Percentiles rank a stretch among this genome's conserved stretches.
phyloP scores from a whole-genome alignment of 805 yeast genomes.

The Soucietia sequanensis region DNA sequence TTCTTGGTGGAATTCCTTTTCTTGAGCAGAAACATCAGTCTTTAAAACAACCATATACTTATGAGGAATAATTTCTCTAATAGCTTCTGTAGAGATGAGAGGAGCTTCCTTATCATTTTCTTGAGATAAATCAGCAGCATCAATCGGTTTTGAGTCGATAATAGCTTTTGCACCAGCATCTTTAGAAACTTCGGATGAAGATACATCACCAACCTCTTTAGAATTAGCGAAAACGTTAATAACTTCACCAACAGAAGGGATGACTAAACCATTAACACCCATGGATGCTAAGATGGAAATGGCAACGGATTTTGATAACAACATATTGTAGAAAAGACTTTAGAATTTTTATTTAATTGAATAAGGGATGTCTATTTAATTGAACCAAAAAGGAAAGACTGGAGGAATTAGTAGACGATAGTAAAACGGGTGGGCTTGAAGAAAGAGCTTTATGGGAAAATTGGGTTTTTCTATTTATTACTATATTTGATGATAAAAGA shows the following conservation, averaged over 20 bases:
- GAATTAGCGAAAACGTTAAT: slow-evolving; percentile 34
- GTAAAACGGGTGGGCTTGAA: no score
- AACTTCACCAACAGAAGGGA: slow-evolving; percentile 52
- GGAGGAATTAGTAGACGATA: no score
- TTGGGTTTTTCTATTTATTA: no score
- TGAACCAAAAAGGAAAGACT: no score
- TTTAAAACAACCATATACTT: slow-evolving; percentile 87
- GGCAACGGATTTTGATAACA: slow-evolving; percentile 41
- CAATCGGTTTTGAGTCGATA: slow-evolving; percentile 1
- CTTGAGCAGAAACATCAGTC: slow-evolving; percentile 52
- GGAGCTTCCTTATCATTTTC: slow-evolving; percentile 42
- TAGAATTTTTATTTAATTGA: no score
- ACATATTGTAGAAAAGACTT: no score
- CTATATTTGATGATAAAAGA: no score
- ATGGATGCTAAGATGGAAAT: slow-evolving; percentile 41
- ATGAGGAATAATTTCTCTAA: slow-evolving; percentile 57
- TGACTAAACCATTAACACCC: slow-evolving; percentile 51
- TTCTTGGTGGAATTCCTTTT: slow-evolving; percentile 62
- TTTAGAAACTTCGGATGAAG: slow-evolving; percentile 5
- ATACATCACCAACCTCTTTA: slow-evolving; percentile 6
- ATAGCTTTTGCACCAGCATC: slow-evolving; percentile 4
- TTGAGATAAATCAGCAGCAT: slow-evolving; percentile 11
- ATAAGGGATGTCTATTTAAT: no score
- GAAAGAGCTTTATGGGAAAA: no score
- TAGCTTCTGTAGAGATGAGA: slow-evolving; percentile 43